phyloP scores from a whole-genome alignment of 352 stramenopile genomes.

The Peronosclerospora sorghi region DNA sequence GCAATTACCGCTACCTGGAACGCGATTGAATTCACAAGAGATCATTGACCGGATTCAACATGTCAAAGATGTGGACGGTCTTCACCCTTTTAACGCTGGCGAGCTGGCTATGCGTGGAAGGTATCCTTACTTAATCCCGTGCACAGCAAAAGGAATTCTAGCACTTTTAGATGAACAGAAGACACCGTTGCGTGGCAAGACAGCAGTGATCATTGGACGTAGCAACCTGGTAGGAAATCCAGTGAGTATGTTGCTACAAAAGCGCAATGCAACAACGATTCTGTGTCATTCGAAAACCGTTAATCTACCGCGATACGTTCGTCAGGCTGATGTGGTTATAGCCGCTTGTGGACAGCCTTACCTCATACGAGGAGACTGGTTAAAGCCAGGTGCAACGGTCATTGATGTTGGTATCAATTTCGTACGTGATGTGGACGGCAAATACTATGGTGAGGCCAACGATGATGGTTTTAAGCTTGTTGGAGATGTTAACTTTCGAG shows the following conservation, averaged over 20 bases:
- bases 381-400: conserved; percentile 95
- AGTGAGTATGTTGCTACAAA: conserved; percentile 91
- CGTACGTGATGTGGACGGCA: conserved; percentile 56
- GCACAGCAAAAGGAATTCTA: conserved; percentile 96
- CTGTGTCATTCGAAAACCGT: conserved; percentile 94
- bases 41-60: conserved; percentile 91
- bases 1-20: conserved; percentile 88
- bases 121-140: conserved; percentile 88
- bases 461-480: conserved; percentile 92
- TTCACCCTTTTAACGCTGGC: conserved; percentile 96
- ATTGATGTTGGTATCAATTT: conserved; percentile 99
- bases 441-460: conserved; percentile 48
- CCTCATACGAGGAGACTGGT: conserved; percentile 91
- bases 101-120: conserved; percentile 80
- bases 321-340: conserved; percentile 94
- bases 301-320: conserved; percentile 82
- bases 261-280: conserved; percentile 95
- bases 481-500: conserved; percentile 92
- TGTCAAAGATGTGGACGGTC: conserved; percentile 97
- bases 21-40: conserved; percentile 85
- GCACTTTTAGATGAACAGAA: conserved; percentile 87
- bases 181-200: conserved; percentile 88
- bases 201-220: conserved; percentile 94
- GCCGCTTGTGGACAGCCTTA: conserved; percentile 92
- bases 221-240: conserved; percentile 97